Conservation (phyloP, 108 stramenopile genomes). For the Aureococcus anophagefferens region DNA sequence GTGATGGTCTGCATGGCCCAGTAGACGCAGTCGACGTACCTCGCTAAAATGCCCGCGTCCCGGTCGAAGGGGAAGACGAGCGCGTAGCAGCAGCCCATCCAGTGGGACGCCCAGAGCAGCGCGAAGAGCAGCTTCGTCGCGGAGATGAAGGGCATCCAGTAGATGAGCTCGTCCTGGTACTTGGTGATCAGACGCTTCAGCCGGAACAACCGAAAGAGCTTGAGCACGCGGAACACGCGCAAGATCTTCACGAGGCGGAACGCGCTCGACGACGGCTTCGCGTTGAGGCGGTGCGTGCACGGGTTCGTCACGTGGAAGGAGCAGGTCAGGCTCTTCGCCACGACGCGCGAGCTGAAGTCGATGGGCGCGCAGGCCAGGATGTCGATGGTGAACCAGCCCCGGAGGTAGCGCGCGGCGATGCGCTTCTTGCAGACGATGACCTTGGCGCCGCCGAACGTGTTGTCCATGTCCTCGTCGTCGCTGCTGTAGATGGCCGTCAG, state of each 20-base stretch:
- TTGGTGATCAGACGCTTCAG: neutral
- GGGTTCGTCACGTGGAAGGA: neutral
- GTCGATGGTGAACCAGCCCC: neutral
- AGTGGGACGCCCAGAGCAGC: neutral
- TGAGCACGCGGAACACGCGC: neutral
- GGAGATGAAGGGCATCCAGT: neutral
- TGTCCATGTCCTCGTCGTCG: neutral
- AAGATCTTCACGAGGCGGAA: neutral
- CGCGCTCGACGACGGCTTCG: no score
- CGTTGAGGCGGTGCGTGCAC: neutral
- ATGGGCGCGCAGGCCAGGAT: neutral
- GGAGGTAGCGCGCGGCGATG: neutral
- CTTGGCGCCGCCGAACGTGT: neutral
- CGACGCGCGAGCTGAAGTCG: neutral
- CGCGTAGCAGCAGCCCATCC: neutral
- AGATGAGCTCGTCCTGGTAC: neutral
- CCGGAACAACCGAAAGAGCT: neutral
- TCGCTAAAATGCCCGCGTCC: no score
- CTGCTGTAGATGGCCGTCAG: neutral
- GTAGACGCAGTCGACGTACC: neutral
- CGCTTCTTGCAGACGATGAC: neutral
- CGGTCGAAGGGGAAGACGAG: neutral
- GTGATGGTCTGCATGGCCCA: conserved; percentile 1
- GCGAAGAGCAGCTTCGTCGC: neutral
- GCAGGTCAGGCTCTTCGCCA: neutral